Evolutionary conservation across 2,329 filamentous ascomycete species (phyloP).

Genomic region (Penicillium sp.): DNA sequence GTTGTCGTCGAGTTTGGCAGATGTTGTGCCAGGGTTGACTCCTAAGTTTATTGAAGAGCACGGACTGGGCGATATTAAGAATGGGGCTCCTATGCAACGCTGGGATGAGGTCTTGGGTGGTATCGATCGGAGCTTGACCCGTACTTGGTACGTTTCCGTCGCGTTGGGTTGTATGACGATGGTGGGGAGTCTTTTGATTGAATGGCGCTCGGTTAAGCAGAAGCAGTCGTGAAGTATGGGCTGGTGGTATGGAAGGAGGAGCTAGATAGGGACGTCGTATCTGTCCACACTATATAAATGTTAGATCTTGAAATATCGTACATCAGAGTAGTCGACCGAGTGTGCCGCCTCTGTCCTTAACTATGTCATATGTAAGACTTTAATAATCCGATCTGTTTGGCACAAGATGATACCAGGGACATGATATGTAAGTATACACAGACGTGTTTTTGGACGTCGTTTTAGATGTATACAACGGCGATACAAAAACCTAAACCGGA

Average conservation of each 20-base stretch:
- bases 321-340: no score
- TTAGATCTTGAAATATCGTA: no score
- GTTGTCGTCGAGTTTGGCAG: slow-evolving; percentile 33
- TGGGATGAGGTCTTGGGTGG: slow-evolving; percentile 18
- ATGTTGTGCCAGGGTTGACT: slow-evolving; percentile 15
- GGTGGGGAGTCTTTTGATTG: slow-evolving; percentile 24
- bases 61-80: slow-evolving; percentile 23
- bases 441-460: no score
- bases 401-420: no score
- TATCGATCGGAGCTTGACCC: slow-evolving; percentile 23
- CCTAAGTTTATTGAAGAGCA: slow-evolving; percentile 16
- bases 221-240: slow-evolving; percentile 16
- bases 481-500: no score
- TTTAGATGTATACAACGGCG: no score
- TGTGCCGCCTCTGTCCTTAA: no score
- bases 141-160: slow-evolving; percentile 26
- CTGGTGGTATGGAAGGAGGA: not conserved
- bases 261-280: no score
- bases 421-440: no score
- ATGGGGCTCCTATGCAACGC: slow-evolving; percentile 7
- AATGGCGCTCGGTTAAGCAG: slow-evolving; percentile 32
- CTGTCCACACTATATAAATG: no score
- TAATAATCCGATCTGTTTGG: no score
- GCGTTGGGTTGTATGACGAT: slow-evolving; percentile 25
- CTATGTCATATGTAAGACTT: no score